Conservation (phyloP, 805 yeast species). For the Candida maris region DNA sequence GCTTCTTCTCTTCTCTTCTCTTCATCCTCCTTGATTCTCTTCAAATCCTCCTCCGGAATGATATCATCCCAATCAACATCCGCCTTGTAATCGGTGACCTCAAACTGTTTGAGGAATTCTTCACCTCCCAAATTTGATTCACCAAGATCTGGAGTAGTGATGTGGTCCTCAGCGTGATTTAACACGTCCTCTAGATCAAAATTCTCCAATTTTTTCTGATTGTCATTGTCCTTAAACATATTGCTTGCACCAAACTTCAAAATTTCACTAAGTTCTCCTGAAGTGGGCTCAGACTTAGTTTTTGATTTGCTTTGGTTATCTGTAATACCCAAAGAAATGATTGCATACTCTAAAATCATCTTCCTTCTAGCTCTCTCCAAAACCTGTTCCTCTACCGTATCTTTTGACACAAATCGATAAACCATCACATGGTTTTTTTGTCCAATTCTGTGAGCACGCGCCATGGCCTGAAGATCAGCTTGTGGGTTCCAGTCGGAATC, state of each 20-base stretch:
- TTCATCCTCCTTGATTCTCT: slow-evolving; percentile 87
- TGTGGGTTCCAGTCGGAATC: slow-evolving; percentile 99
- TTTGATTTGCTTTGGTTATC: slow-evolving; percentile 52
- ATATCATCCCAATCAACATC: slow-evolving; percentile 99
- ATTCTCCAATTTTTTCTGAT: slow-evolving; percentile 93
- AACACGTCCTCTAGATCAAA: slow-evolving; percentile 93
- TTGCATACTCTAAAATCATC: slow-evolving; percentile 98
- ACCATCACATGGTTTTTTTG: slow-evolving; percentile 98
- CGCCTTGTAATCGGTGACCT: slow-evolving; percentile 97
- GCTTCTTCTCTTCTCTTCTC: slow-evolving; percentile 81
- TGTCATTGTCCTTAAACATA: slow-evolving; percentile 92
- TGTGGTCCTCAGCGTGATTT: slow-evolving; percentile 95
- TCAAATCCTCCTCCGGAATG: slow-evolving; percentile 90
- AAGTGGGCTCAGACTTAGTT: slow-evolving; percentile 67
- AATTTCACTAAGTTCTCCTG: slow-evolving; percentile 86
- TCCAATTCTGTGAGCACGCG: slow-evolving; percentile 99
- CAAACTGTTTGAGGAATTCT: slow-evolving; percentile 94
- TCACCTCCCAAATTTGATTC: slow-evolving; percentile 98
- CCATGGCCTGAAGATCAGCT: slow-evolving; percentile 99
- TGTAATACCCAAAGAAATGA: slow-evolving; percentile 91
- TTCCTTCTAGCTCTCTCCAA: slow-evolving; percentile 94
- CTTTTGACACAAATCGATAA: slow-evolving; percentile 95
- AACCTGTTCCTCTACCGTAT: slow-evolving; percentile 96
- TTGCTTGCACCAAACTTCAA: slow-evolving; percentile 97
- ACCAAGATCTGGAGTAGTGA: slow-evolving; percentile 93